Percentiles rank a stretch among this genome's conserved stretches.
These are phyloP conservation scores for Dendrocalamus latiflorus DNA, from an alignment of 202 grass and related monocot genomes.

Conservation along the genomic window DNA sequence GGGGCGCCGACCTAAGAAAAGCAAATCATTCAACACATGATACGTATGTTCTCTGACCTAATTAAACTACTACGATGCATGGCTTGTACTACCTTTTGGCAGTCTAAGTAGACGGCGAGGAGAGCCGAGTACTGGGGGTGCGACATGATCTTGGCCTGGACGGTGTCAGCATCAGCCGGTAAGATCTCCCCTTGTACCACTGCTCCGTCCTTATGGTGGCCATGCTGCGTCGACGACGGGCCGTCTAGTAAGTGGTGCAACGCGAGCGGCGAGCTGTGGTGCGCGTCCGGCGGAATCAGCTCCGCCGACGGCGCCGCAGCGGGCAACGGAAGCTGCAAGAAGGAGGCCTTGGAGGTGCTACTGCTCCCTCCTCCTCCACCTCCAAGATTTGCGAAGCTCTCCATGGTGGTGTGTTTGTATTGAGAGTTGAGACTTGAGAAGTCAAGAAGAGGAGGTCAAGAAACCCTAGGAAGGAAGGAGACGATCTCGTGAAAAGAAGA, in stretches of 20 bases:
- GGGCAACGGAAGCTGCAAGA: conserved; percentile 51
- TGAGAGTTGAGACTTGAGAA: background rate
- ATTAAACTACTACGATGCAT: conserved; percentile 5
- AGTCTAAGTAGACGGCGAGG: conserved; percentile 64
- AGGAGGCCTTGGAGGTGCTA: conserved; percentile 44
- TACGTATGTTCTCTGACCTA: background rate
- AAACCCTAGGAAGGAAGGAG: conserved; percentile 39
- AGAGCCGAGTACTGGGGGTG: conserved; percentile 79
- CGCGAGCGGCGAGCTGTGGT: conserved; percentile 33
- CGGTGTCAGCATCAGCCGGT: conserved; percentile 23
- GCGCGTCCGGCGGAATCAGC: conserved; percentile 6
- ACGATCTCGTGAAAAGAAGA: background rate
- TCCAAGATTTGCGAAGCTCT: conserved; percentile 49
- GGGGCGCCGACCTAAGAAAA: conserved; percentile 64
- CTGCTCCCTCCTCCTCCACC: conserved; percentile 32
- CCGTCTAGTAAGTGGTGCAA: conserved; percentile 39
- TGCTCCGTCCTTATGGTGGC: background rate
- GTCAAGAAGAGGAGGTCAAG: background rate
- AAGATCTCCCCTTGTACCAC: conserved; percentile 25
- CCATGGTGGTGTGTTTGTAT: conserved; percentile 1
- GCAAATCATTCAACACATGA: background rate
- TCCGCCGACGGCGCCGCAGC: conserved; percentile 14
- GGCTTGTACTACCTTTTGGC: conserved; percentile 66
- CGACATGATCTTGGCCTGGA: conserved; percentile 90
- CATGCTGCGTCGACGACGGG: conserved; percentile 2